Evolutionary conservation across 805 yeast species (phyloP).

Genomic region (Debaryomyces tyrocola): DNA sequence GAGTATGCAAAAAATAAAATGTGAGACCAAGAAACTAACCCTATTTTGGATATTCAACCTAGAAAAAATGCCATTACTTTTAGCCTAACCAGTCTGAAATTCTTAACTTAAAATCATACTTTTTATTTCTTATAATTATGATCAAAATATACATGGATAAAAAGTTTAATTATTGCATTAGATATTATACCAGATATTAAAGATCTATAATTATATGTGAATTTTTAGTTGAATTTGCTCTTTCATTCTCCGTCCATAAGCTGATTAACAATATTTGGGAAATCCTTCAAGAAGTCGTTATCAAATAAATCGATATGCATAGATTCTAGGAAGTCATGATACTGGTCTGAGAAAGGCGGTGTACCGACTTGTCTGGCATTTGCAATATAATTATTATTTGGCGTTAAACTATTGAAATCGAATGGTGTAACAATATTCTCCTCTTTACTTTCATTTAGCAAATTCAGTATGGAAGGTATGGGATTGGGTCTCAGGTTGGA

Average conservation of each 20-base stretch:
- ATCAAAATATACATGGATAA: too few species aligned
- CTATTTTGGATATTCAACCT: too few species aligned
- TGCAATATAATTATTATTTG: neutral
- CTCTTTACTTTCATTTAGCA: slow-evolving; percentile 1
- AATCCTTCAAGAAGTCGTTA: slow-evolving; percentile 26
- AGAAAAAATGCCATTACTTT: too few species aligned
- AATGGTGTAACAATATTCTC: neutral
- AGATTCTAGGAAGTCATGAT: slow-evolving; percentile 24
- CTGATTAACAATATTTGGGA: slow-evolving; percentile 17
- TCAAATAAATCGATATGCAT: slow-evolving; percentile 28
- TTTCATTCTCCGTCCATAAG: neutral
- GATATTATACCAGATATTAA: too few species aligned
- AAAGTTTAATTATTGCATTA: too few species aligned
- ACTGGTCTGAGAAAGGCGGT: slow-evolving; percentile 8
- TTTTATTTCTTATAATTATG: too few species aligned
- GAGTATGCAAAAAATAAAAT: too few species aligned
- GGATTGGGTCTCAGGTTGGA: neutral
- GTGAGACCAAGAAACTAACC: too few species aligned
- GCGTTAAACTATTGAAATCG: neutral
- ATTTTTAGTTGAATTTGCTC: too few species aligned
- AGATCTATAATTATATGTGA: too few species aligned
- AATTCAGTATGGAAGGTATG: slow-evolving; percentile 9
- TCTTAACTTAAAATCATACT: too few species aligned
- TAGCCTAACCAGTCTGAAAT: too few species aligned
- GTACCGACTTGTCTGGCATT: neutral